A percentile compares a stretch with the other conserved stretches of the same genome.
Evolutionary conservation across 345 rosid genomes (phyloP).

Genomic region (Euphorbia pulcherrima): DNA sequence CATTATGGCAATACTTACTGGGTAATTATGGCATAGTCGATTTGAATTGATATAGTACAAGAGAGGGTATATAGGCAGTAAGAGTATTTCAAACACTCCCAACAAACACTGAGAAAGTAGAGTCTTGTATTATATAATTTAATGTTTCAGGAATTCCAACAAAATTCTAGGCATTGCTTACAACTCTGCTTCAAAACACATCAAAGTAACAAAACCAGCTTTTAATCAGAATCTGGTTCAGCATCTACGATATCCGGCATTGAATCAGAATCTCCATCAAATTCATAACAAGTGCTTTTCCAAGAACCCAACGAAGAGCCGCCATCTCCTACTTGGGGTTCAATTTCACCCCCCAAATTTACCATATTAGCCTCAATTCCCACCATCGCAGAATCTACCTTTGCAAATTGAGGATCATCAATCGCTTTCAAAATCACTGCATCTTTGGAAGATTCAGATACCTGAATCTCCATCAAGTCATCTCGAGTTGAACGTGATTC

Average conservation of each 20-base stretch:
- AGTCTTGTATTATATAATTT: background rate
- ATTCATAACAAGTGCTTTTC: slow-evolving; percentile 18
- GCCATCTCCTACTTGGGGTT: background rate
- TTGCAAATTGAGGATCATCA: slow-evolving; percentile 1
- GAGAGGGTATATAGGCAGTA: no score
- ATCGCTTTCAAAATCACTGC: slow-evolving; percentile 13
- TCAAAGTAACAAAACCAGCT: background rate
- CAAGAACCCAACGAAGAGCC: slow-evolving; percentile 10
- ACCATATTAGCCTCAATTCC: slow-evolving; percentile 15
- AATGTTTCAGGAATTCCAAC: no score
- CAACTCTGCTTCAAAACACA: background rate
- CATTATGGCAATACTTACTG: no score
- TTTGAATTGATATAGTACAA: no score
- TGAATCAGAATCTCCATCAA: slow-evolving; percentile 32
- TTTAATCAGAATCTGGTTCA: slow-evolving; percentile 45
- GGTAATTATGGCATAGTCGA: no score
- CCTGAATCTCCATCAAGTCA: slow-evolving; percentile 26
- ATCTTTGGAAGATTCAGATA: slow-evolving; percentile 24
- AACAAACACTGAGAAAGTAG: background rate
- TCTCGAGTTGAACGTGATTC: slow-evolving; percentile 30
- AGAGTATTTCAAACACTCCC: no score
- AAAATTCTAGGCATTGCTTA: background rate
- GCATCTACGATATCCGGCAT: slow-evolving; percentile 45
- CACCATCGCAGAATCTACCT: slow-evolving; percentile 13
- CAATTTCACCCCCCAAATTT: slow-evolving; percentile 11